phyloP scores from a whole-genome alignment of 2,329 filamentous ascomycete species.

The Fusarium pseudoanthophilum region DNA sequence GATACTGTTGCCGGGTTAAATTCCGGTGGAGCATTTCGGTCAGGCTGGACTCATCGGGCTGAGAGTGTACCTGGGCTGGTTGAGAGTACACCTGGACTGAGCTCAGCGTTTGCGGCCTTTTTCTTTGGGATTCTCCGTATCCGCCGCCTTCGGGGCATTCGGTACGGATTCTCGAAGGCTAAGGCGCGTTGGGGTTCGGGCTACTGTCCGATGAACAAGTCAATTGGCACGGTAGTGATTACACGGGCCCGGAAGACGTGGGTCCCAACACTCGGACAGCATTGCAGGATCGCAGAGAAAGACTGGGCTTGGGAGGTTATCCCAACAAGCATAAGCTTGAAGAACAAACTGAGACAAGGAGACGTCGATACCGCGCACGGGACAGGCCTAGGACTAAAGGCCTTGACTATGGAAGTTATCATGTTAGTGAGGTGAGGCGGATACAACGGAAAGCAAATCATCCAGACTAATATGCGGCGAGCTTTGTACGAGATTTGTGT shows the following conservation, averaged over 20 bases:
- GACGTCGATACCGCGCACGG: constrained; percentile 7
- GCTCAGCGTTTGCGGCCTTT: constrained; percentile 40
- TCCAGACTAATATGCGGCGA: constrained; percentile 21
- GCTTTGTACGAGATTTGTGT: constrained; percentile 41
- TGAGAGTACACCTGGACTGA: constrained; percentile 31
- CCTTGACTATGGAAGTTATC: background rate
- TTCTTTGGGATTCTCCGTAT: constrained; percentile 37
- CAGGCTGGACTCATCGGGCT: constrained; percentile 19
- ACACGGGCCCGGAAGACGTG: constrained; percentile 35
- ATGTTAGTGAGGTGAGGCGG: constrained; percentile 11
- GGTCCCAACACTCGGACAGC: constrained; percentile 38
- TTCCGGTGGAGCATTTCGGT: constrained; percentile 34
- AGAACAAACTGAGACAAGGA: constrained; percentile 9
- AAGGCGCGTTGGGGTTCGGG: constrained; percentile 43
- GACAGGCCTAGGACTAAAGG: constrained; percentile 5
- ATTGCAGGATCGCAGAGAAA: constrained; percentile 21
- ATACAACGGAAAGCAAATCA: constrained; percentile 9
- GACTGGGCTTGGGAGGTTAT: constrained; percentile 24
- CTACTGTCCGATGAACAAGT: constrained; percentile 44
- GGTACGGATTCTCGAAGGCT: constrained; percentile 36
- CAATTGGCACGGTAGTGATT: constrained; percentile 46
- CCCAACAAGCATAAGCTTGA: constrained; percentile 26
- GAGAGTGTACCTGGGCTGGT: constrained; percentile 24
- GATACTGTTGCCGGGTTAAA: constrained; percentile 38
- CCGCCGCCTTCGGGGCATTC: constrained; percentile 38